Evolutionary conservation across 257 asterid species (phyloP).

Genomic region (Penstemon barbatus): DNA sequence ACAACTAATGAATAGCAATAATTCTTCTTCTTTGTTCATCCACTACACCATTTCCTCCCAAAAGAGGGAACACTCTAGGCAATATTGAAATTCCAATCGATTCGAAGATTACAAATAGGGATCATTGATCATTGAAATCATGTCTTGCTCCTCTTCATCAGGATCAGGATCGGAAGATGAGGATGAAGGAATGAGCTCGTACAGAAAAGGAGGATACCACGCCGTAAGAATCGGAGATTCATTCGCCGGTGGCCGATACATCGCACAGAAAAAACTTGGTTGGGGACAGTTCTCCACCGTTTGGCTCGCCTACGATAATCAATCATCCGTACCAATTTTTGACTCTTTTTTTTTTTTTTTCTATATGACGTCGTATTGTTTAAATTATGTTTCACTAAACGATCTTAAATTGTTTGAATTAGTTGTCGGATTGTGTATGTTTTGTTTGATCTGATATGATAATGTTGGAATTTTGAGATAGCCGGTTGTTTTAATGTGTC

Average conservation of each 20-base stretch:
- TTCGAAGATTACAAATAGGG: background rate
- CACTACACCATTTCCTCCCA: conserved; percentile 3
- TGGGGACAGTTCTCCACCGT: conserved; percentile 99
- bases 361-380: background rate
- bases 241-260: conserved; percentile 71
- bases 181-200: conserved; percentile 74
- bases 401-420: background rate
- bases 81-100: background rate
- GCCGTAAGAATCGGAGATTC: conserved; percentile 85
- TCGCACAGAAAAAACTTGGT: conserved; percentile 95
- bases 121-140: conserved; percentile 18
- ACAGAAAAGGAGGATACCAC: conserved; percentile 86
- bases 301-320: conserved; percentile 91
- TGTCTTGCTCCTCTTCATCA: conserved; percentile 63
- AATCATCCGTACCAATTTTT: conserved; percentile 58
- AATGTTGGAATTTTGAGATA: background rate
- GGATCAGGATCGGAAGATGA: conserved; percentile 94
- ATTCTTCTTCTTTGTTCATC: conserved; percentile 30
- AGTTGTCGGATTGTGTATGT: background rate
- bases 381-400: background rate
- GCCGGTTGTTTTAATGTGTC: background rate
- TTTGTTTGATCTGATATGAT: background rate
- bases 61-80: too few relatives aligned
- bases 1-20: background rate
- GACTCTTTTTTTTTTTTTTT: background rate